These are phyloP conservation scores for Trichoderma sp. DNA, from an alignment of 2,329 filamentous ascomycete species.

Conservation along the genomic window DNA sequence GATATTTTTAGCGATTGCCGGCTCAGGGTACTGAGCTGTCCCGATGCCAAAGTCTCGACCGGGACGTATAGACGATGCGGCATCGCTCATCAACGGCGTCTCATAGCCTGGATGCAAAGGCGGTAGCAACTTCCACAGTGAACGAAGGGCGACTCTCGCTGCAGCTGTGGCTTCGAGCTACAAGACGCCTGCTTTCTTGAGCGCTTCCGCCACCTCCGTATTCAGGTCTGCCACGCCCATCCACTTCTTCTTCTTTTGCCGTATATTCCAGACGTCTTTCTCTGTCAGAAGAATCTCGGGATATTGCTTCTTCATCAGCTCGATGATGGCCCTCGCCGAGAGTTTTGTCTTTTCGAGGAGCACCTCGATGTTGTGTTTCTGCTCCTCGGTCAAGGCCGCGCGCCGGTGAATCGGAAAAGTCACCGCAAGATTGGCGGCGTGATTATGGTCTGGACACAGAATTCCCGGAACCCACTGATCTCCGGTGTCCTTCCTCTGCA, in stretches of 20 bases:
- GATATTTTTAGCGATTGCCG: conserved; percentile 4
- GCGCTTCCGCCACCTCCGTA: background rate
- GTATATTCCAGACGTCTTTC: background rate
- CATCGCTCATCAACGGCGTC: background rate
- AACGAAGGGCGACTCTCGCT: background rate
- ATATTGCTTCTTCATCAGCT: background rate
- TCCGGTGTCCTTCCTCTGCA: conserved; percentile 1
- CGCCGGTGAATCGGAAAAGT: background rate
- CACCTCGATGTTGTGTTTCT: background rate
- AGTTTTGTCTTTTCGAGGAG: background rate
- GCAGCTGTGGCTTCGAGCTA: conserved; percentile 14
- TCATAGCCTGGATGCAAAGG: background rate
- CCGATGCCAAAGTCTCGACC: background rate
- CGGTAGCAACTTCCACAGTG: background rate
- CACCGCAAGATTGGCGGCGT: background rate
- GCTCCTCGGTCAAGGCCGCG: background rate
- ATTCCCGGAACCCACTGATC: conserved; percentile 9
- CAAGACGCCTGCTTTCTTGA: conserved; percentile 1
- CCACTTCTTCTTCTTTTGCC: background rate
- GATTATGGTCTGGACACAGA: background rate
- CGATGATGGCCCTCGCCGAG: background rate
- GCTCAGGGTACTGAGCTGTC: background rate
- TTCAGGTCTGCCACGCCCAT: background rate
- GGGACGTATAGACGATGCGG: background rate
- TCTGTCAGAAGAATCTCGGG: conserved; percentile 1